These are phyloP conservation scores for Francoa sonchifolia DNA, from an alignment of 441 rosid species.

Conservation along the genomic window DNA sequence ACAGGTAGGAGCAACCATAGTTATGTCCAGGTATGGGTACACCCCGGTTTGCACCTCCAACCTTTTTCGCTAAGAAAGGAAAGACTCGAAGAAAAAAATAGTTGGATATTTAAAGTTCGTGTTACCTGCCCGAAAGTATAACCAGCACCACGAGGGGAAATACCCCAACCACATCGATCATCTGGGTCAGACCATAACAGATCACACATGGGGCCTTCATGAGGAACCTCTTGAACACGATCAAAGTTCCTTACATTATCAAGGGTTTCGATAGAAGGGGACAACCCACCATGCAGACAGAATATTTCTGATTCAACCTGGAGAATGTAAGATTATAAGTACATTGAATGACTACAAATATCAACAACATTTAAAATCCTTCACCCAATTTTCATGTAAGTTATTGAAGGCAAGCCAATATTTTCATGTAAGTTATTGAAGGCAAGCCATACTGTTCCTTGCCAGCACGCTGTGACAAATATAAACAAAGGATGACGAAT, in stretches of 20 bases:
- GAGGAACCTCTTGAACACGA: conserved; percentile 94
- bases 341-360: too few species aligned
- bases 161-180: conserved; percentile 97
- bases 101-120: conserved; percentile 1
- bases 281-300: conserved; percentile 79
- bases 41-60: too few species aligned
- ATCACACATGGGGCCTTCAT: conserved; percentile 98
- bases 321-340: too few species aligned
- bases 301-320: conserved; percentile 84
- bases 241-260: conserved; percentile 65
- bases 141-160: conserved; percentile 94
- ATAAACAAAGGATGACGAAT: too few species aligned
- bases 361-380: conserved; percentile 1
- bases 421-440: too few species aligned
- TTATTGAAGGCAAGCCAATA: too few species aligned
- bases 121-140: conserved; percentile 94
- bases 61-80: neutral
- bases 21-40: too few species aligned
- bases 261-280: conserved; percentile 72
- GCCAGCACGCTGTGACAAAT: too few species aligned
- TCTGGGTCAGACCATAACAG: conserved; percentile 95
- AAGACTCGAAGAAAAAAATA: neutral
- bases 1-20: too few species aligned
- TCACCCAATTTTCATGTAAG: too few species aligned
- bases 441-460: too few species aligned